Evolutionary conservation across 805 yeast species (phyloP), one percentile per base, ranked within the genome.

Genomic region (Suhomyces sp.): DNA sequence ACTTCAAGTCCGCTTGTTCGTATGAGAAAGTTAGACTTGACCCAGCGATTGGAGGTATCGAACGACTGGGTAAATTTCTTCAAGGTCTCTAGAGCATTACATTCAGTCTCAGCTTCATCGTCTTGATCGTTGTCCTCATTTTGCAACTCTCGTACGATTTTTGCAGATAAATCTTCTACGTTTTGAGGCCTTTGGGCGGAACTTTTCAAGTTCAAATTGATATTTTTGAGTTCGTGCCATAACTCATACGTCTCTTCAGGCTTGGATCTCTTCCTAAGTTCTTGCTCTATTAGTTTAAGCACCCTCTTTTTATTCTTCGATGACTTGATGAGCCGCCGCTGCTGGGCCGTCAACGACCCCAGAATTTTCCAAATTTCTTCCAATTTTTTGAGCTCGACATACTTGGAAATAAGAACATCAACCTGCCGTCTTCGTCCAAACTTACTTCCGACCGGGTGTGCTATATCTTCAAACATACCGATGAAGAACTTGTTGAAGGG

Each of bases 201-300:
- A 10, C 44, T 44, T 21, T 44, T 49, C 25, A 55, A 31, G 44
- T 56, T 57, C 12, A 48, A 47, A 50, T 61, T 60, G 39, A 60
- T 41, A 40, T 62, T 51, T 3, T 51, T 43, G 10, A 49, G 43
- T n/a, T 59, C 53, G 47, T 70, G 65, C 75, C 75, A 71, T 19
- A 63, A 45, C 49, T 71, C 75, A 48, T 53, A 71, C 0, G 72
- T 61, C 29, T 69, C 75, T 51, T 68, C 71, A 3, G 73, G 74
- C 41, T 59, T 39, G 15, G 40, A 22, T 20, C 62, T 55, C 35
- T 61, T 62, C 45, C 59, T 61, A 41, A 68, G 59, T 45, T 66
- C 67, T 43, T 57, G 53, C 29, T 62, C 66, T 22, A 69, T 65
- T 22, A 52, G 43, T 47, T 59, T 60, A 19, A 62, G 57, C n/a